Evolutionary conservation across 257 asterid genomes (phyloP).

Genomic region (Nicotiana attenuata): DNA sequence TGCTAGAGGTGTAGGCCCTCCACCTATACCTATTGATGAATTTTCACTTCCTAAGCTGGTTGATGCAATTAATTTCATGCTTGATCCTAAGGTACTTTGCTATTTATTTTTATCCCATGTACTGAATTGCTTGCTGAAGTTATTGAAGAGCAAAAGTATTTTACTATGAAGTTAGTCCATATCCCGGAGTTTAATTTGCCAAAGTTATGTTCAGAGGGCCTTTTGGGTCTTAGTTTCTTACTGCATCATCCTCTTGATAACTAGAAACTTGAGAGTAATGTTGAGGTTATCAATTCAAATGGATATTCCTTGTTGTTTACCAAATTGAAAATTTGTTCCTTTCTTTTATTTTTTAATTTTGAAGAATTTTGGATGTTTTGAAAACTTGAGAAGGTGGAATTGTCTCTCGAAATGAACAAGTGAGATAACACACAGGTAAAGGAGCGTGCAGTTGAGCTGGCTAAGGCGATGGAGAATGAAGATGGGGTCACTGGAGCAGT

Average conservation of each 20-base stretch:
- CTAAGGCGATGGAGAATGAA: conserved; percentile 91
- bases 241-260: not conserved
- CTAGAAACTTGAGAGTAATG: not conserved
- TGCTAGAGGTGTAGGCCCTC: conserved; percentile 80
- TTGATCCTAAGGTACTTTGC: conserved; percentile 64
- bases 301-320: not conserved
- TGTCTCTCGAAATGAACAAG: conserved; percentile 1
- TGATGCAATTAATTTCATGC: conserved; percentile 67
- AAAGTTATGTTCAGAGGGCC: not conserved
- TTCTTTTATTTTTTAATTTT: not conserved
- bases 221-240: not conserved
- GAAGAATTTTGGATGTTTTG: not conserved
- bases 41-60: conserved; percentile 69
- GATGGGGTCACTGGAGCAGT: conserved; percentile 96
- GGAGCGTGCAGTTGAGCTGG: conserved; percentile 75
- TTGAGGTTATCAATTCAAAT: not conserved
- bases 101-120: not conserved
- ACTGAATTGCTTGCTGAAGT: not conserved
- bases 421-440: conserved; percentile 57
- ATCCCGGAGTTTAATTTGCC: not conserved
- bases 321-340: not conserved
- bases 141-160: not conserved
- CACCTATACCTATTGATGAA: conserved; percentile 82
- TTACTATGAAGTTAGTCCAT: not conserved
- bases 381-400: not conserved